Evolutionary conservation across 176 grass and related monocot genomes (phyloP).

Genomic region (Rhynchospora breviuscula): DNA sequence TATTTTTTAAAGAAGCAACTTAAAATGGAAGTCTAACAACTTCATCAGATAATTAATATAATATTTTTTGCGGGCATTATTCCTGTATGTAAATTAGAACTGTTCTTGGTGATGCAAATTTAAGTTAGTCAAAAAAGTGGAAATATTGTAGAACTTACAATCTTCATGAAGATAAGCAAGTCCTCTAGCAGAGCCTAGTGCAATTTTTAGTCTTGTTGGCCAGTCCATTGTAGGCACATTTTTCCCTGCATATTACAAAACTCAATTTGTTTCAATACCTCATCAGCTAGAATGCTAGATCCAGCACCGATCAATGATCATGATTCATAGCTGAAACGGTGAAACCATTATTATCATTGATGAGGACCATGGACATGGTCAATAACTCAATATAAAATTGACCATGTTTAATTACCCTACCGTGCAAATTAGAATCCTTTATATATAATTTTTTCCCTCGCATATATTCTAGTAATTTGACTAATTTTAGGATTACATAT

Average conservation of each 20-base stretch:
- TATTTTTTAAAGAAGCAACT: neutral
- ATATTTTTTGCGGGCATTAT: neutral
- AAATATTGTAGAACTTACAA: constrained; percentile 37
- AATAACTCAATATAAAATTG: too few relatives aligned
- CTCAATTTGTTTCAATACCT: too few relatives aligned
- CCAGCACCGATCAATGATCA: neutral
- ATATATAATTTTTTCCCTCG: too few relatives aligned
- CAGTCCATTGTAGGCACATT: constrained; percentile 63
- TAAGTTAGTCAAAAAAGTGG: neutral
- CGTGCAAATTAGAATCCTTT: too few relatives aligned
- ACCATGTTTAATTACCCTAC: too few relatives aligned
- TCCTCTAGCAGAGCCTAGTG: constrained; percentile 83
- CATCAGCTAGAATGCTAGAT: neutral
- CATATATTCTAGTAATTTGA: neutral
- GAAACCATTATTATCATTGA: neutral
- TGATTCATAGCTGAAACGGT: neutral
- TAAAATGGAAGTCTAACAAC: neutral
- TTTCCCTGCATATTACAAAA: constrained; percentile 33
- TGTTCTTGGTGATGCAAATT: neutral
- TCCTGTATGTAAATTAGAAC: neutral
- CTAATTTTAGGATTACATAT: neutral
- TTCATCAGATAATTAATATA: neutral
- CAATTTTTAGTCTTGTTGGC: constrained; percentile 66
- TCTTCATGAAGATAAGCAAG: constrained; percentile 98
- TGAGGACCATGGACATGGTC: neutral